Percentiles rank a stretch among this genome's conserved stretches.
phyloP scores from a whole-genome alignment of 2,329 filamentous ascomycete species.

The Ilyonectria mors-panacis region DNA sequence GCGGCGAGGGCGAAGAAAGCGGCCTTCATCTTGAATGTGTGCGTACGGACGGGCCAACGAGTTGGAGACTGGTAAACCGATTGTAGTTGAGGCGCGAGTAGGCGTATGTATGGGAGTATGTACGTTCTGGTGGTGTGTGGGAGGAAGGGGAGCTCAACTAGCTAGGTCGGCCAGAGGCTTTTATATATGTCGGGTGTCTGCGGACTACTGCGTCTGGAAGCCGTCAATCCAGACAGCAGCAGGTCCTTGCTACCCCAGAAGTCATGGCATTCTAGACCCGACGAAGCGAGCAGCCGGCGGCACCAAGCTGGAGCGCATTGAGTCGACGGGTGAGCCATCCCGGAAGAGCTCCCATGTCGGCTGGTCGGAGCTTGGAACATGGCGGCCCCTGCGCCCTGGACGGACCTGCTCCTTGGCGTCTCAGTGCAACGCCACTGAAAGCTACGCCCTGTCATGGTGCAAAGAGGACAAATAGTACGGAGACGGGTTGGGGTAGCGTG shows the following conservation, averaged over 20 bases:
- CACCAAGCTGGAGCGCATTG: background rate
- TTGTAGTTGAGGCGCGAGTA: constrained; percentile 14
- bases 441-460: background rate
- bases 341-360: constrained; percentile 1
- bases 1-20: constrained; percentile 51
- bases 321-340: background rate
- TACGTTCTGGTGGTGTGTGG: background rate
- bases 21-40: constrained; percentile 58
- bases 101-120: background rate
- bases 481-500: background rate
- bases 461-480: background rate
- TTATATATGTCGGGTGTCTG: background rate
- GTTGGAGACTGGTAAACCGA: constrained; percentile 17
- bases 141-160: background rate
- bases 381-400: background rate
- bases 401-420: background rate
- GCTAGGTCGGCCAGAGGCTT: background rate
- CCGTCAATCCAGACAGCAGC: background rate
- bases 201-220: background rate
- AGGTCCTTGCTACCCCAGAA: background rate
- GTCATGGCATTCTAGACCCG: background rate
- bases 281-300: background rate
- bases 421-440: background rate
- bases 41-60: constrained; percentile 6
- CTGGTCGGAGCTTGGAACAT: constrained; percentile 4